Base-by-base conservation (phyloP, 2,329 filamentous ascomycete species). In the Microcyclospora pomicola region DNA sequence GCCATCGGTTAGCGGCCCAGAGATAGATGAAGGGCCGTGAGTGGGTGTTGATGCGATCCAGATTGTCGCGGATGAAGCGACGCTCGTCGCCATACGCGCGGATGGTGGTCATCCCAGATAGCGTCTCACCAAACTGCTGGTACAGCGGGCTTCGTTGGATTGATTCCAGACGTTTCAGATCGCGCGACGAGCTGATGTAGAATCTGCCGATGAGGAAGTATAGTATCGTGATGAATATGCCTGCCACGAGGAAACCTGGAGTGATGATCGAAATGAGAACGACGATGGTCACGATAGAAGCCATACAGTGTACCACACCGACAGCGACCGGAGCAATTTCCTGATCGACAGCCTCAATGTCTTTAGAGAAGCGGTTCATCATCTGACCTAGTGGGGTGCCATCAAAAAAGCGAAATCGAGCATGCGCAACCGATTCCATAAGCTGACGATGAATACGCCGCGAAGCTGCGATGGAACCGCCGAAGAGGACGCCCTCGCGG, bases 331-430 rank as follows among this genome's bases (percentile, higher is more conserved):
- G 85, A 0, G 91, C 87, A 41, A 98, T 83, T 59, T 98, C 91
- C 58, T 98, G 91, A 49, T 98, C 91, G 14, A 98, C 72, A 9
- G 86, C 78, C 59, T 98, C 87, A 11, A 98, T 74, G 58, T 98
- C 91, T 61, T 96, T 96, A 58, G 88, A 96, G 64, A 98, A 98
- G 14, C 91, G 77, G 61, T 98, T 98, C 80, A 96, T 96, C 52
- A 98, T 71, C 61, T 95, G 88, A 10, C 91, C 91, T 0, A 96
- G 73, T 2, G 91, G 91, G 0, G 91, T 98, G 1, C 88, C 82
- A 54, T 98, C 91, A 54, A 98, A 98, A 65, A 98, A 98, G 56
- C 83, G 86, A 69, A 98, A 96, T 57, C 86, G 88, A 24, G 91
- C 91, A 48, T 87, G 77, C 11, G 84, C 81, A 15, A 98, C 77